Base-by-base conservation (phyloP, 768 basidiomycete species). In the Amanita fuliginea region DNA sequence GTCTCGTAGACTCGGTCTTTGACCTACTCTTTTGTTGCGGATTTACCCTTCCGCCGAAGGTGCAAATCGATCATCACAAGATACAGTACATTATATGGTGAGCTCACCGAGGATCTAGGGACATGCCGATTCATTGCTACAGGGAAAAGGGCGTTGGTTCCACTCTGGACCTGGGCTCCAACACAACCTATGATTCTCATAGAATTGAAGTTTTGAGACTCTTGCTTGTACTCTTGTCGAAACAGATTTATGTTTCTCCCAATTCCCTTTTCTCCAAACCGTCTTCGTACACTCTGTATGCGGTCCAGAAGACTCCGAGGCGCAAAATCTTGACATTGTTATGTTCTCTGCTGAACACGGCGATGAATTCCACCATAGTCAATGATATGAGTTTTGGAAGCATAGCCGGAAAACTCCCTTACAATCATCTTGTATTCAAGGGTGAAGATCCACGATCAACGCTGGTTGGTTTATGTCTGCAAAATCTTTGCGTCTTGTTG, bases 101-200 rank as follows among this genome's bases (percentile, higher is more conserved):
- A 52, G 83, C 63, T n/a, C 13, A 14, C n/a, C 14, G 26, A 22
- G 35, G n/a, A 21, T 33, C 10, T 3, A 8, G 42, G 33, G 44
- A 28, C 3, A 53, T 5, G 11, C 51, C 18, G 36, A 44, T 28
- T 39, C 26, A 47, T 35, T 42, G 28, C 22, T 56, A 26, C 50
- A 93, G 95, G 95, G 92, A 96, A 71, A 91, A 86, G 59, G 95
- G 95, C 10, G 78, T 99, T 19, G 95, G 96, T 10, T 91, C 91
- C 2, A 89, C 91, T 2, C 70, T 76, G 33, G 83, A 88, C 60
- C 75, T 80, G 6, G 83, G 82, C 0, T 70, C 79, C 6, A 75
- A 67, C 56, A 75, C 75, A 55, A 70, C 72, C 21, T 76, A 81
- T 47, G 91, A 96, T 59, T 70, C 67, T 46, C 90, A 93, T 69